Evolutionary conservation across 1,284 basidiomycete species (phyloP), one percentile per base, ranked within the genome.

Genomic region (Ceratobasidium papillatum): DNA sequence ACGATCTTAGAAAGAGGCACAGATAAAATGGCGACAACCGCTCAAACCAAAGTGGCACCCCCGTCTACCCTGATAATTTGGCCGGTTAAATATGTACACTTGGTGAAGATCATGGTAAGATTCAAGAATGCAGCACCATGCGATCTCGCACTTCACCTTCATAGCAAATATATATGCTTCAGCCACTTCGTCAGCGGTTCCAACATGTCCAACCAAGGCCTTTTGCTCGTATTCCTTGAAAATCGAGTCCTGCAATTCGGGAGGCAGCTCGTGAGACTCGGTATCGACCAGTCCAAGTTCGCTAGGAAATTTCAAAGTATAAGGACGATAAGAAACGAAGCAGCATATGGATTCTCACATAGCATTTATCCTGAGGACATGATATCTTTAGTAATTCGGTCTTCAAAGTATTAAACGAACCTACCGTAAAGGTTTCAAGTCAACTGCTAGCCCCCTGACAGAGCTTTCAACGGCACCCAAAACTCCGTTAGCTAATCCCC

Each of bases 121-220:
- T 5, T 7, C 12, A 9, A 22, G 8, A 8, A 54, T 25, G 7
- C 25, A 14, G 51, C 51, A 12, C 45, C 19, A 19, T 47, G 11
- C 45, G 19, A 47, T 17, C 45, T 9, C 14, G 22, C 36, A 0
- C 5, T n/a, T 22, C 5, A 62, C 71, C 59, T 63, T 73, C 71
- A 73, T 73, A 9, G 71, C 71, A 38, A 73, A 73, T 7, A 73
- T 73, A 41, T 61, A 73, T 3, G 71, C 71, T 32, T 73, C 71
- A 4, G 71, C 71, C 0, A 73, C 32, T n/a, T 73, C 58, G 2
- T 52, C 59, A 3, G 58, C 22, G 0, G 22, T 47, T 1, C 45
- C 71, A 19, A 73, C 34, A 32, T 73, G 71, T 7, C 49, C 61
- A 36, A 73, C 61, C 36, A 38, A 27, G 36, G 30, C 2, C 45